Percentiles rank a stretch among this genome's conserved stretches.
These are phyloP conservation scores for Tuber aestivum DNA, from an alignment of 495 filamentous ascomycete species.

Conservation along the genomic window DNA sequence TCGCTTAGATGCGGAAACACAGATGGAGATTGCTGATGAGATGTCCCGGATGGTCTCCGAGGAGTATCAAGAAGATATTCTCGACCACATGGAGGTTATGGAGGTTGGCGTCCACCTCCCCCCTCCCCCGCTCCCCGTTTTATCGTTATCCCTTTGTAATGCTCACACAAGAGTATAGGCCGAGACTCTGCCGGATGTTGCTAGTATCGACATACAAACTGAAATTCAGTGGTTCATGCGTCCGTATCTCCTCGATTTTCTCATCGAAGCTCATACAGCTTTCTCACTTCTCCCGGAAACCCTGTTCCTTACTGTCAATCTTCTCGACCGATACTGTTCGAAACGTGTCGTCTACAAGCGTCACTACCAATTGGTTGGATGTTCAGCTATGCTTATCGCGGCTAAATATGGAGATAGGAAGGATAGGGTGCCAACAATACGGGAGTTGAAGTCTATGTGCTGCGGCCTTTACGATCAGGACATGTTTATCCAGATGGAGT, in stretches of 20 bases:
- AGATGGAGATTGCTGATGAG: constrained; percentile 65
- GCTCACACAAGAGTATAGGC: constrained; percentile 52
- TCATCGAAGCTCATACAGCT: constrained; percentile 91
- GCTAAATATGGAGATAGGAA: constrained; percentile 99
- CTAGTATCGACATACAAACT: constrained; percentile 95
- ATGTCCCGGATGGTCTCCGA: constrained; percentile 73
- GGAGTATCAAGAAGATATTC: constrained; percentile 87
- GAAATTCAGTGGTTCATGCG: constrained; percentile 99
- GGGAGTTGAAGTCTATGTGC: constrained; percentile 97
- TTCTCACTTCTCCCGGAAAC: constrained; percentile 93
- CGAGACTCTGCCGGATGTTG: constrained; percentile 88
- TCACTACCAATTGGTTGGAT: constrained; percentile 97
- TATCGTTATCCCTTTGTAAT: constrained; percentile 9
- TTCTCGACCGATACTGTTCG: constrained; percentile 95
- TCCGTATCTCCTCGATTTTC: constrained; percentile 95
- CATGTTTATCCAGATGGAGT: constrained; percentile 99
- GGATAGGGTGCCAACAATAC: constrained; percentile 89
- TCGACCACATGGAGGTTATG: constrained; percentile 91
- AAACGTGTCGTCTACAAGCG: constrained; percentile 98
- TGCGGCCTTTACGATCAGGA: constrained; percentile 96
- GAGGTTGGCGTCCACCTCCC: constrained; percentile 48
- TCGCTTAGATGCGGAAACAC: constrained; percentile 41
- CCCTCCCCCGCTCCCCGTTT: not conserved
- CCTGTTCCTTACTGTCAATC: constrained; percentile 89
- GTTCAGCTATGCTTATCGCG: constrained; percentile 90